Percentiles rank a stretch among this genome's conserved stretches.
These are phyloP conservation scores for Daldinia eschscholtzii DNA, from an alignment of 2,329 filamentous ascomycete genomes.

Conservation along the genomic window DNA sequence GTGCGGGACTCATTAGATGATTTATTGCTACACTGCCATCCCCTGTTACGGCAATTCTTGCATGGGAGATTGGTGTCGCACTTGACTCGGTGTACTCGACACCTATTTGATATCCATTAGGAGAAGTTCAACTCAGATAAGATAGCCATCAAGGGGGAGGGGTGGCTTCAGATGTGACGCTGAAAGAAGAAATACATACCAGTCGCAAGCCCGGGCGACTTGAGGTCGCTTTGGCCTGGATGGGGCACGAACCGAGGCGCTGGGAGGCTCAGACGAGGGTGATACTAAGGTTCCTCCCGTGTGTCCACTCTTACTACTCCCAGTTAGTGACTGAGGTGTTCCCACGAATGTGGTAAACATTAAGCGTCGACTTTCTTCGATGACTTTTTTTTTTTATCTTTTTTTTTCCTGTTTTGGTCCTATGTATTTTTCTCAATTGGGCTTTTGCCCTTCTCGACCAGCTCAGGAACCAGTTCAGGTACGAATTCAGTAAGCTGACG, in stretches of 20 bases:
- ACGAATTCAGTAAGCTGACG: conserved; percentile 4
- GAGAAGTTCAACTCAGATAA: neutral
- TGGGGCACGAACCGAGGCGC: conserved; percentile 17
- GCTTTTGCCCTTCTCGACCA: neutral
- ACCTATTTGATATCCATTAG: conserved; percentile 45
- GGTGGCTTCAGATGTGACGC: no score
- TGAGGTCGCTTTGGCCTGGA: conserved; percentile 45
- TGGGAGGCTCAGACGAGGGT: conserved; percentile 35
- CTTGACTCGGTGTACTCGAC: conserved; percentile 58
- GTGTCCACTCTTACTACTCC: conserved; percentile 28
- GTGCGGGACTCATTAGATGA: conserved; percentile 51
- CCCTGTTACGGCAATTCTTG: conserved; percentile 55
- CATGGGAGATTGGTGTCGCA: conserved; percentile 58
- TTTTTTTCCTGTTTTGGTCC: neutral
- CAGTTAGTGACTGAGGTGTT: conserved; percentile 18
- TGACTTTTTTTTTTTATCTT: no score
- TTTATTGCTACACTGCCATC: conserved; percentile 54
- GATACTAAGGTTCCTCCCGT: conserved; percentile 17
- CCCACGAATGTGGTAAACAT: conserved; percentile 34
- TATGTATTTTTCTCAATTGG: neutral
- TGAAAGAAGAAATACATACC: conserved; percentile 49
- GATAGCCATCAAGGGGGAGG: neutral
- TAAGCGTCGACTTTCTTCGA: neutral
- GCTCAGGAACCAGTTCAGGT: neutral
- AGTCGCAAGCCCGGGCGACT: conserved; percentile 50